Base-by-base conservation (phyloP, 805 yeast species). In the Lipomyces sp. region DNA sequence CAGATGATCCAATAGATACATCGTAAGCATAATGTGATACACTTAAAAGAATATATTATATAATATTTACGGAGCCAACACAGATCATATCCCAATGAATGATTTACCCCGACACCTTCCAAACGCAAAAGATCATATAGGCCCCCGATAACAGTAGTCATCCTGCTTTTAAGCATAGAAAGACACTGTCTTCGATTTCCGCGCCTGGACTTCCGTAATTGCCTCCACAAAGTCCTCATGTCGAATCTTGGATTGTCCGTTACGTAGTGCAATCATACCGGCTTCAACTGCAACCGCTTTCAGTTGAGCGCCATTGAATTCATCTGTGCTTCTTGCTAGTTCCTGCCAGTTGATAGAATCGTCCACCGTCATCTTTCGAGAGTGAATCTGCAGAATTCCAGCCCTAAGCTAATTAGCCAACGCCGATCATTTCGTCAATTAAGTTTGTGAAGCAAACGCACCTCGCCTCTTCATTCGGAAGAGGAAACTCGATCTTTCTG, bases 211-310 rank as follows among this genome's bases (percentile, higher is more conserved):
- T 82, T 95, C 99, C 71, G 97, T 89, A 69, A 95, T 92, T 63
- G 97, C 99, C 78, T 95, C 99, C 34, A 95, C 97, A 76, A 94
- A 95, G 80, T 95, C 99, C 80, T 95, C 99, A 78, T 95, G 99
- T 73, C 91, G 90, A 63, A 95, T 93, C 72, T 88, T 85, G 54
- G 89, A 85, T 80, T 95, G 97, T 18, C 97, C 98, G 74, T 91
- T 92, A 81, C 99, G 87, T 76, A 95, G 83, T 1, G 99, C 99
- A 80, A 95, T 95, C 99, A 95, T 95, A 76, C 99, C 99, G 5
- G 99, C 99, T 79, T 95, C 99, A 30, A 95, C 99, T 6, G 98
- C 93, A 54, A 95, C 99, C 1, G 99, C 99, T 81, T 95, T 95
- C 77, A 95, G 83, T 80, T 95, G 99, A 0, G 99, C 99, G 77